Percentiles rank a stretch among this genome's conserved stretches.
These are phyloP conservation scores for Boletus reticulatus DNA, from an alignment of 768 basidiomycete genomes.

Conservation along the genomic window DNA sequence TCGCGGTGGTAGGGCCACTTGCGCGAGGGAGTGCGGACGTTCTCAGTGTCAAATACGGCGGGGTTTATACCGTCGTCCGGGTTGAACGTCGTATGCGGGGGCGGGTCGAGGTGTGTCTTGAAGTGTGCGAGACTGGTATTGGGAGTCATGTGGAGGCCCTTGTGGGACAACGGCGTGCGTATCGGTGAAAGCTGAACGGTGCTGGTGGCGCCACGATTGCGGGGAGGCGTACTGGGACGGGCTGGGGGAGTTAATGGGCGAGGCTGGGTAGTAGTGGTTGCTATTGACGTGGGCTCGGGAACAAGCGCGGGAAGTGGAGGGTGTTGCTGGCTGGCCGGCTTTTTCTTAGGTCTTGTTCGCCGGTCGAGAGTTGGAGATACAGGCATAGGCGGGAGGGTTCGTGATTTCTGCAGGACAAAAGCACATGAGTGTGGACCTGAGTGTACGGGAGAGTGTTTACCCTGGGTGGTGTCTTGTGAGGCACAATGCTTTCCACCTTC, in stretches of 20 bases:
- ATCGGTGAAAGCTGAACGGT: conserved; percentile 51
- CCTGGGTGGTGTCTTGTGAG: conserved; percentile 31
- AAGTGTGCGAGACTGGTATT: conserved; percentile 64
- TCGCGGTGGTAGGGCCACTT: conserved; percentile 36
- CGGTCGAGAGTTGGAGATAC: conserved; percentile 46
- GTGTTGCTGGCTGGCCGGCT: conserved; percentile 8
- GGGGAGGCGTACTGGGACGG: conserved; percentile 40
- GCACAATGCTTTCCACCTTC: conserved; percentile 12
- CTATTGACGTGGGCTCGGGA: conserved; percentile 18
- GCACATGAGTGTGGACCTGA: neutral
- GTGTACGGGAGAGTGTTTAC: neutral
- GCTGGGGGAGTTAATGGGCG: conserved; percentile 36
- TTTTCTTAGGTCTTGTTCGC: conserved; percentile 26
- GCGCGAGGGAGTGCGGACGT: conserved; percentile 46
- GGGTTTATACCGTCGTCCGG: conserved; percentile 35
- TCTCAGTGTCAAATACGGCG: conserved; percentile 34
- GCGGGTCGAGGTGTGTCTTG: conserved; percentile 67
- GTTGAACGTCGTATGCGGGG: conserved; percentile 37
- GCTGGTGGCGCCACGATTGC: conserved; percentile 20
- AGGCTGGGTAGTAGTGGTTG: conserved; percentile 10
- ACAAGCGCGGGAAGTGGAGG: conserved; percentile 28
- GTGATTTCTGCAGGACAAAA: conserved; percentile 32
- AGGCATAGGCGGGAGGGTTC: conserved; percentile 41
- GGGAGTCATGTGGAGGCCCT: conserved; percentile 69
- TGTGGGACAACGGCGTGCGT: conserved; percentile 68